Conservation (phyloP, 75 land plant genomes). For the Ceratopteris richardii region DNA sequence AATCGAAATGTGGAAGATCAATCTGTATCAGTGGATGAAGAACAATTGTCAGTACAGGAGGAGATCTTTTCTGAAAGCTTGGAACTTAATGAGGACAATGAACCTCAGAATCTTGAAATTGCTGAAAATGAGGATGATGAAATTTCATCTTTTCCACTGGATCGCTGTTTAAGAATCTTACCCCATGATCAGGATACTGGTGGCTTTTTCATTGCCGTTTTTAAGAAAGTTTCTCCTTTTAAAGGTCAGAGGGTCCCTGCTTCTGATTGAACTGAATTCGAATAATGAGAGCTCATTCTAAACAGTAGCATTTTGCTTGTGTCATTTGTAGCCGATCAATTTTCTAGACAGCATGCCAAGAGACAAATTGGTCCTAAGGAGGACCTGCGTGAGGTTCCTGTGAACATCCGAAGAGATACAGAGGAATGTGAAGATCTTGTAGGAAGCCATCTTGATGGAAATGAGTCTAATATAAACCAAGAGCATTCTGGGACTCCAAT, state of each 20-base stretch:
- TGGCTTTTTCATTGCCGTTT: constrained; percentile 94
- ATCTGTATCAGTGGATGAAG: neutral
- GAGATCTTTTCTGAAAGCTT: neutral
- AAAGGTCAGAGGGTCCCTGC: constrained; percentile 47
- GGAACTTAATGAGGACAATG: constrained; percentile 8
- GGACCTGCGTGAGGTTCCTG: no score
- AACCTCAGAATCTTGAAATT: neutral
- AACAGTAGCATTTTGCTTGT: no score
- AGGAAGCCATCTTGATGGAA: no score
- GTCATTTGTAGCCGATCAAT: no score
- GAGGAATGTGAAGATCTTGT: no score
- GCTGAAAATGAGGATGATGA: constrained; percentile 30
- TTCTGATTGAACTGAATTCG: no score
- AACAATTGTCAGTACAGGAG: neutral
- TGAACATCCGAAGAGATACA: no score
- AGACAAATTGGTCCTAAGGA: neutral
- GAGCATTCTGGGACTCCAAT: no score
- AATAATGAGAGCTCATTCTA: no score
- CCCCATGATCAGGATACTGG: constrained; percentile 99
- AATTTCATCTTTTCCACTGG: constrained; percentile 57
- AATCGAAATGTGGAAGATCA: constrained; percentile 35
- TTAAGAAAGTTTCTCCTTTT: constrained; percentile 55
- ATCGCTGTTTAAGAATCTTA: constrained; percentile 84
- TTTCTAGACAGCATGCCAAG: neutral
- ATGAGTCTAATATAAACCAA: no score